A percentile compares a stretch with the other conserved stretches of the same genome.
These are phyloP conservation scores for Boletus rubescentipes DNA, from an alignment of 768 basidiomycete species.

Conservation along the genomic window DNA sequence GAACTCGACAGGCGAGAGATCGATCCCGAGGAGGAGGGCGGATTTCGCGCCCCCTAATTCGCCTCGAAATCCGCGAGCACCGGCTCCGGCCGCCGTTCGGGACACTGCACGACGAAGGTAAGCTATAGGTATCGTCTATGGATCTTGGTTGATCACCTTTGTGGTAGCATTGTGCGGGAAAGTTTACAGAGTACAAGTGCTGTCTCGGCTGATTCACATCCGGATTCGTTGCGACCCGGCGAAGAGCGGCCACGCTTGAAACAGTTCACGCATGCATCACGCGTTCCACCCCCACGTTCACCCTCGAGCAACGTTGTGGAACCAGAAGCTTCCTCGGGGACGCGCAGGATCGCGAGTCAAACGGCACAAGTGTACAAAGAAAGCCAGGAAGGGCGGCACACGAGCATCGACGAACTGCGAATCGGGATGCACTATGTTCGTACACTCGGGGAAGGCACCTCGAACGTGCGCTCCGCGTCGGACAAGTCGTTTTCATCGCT, in stretches of 20 bases:
- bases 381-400: constrained; percentile 32
- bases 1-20: constrained; percentile 60
- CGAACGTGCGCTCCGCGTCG: constrained; percentile 33
- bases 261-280: constrained; percentile 66
- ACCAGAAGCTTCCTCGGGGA: constrained; percentile 25
- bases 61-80: constrained; percentile 37
- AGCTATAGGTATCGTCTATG: neutral
- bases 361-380: constrained; percentile 56
- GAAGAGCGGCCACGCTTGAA: constrained; percentile 58
- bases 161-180: constrained; percentile 47
- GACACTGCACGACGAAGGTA: constrained; percentile 29
- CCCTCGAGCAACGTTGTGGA: constrained; percentile 29
- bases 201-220: constrained; percentile 35
- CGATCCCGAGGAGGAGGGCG: constrained; percentile 63
- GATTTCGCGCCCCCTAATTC: constrained; percentile 66
- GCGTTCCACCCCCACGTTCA: constrained; percentile 60
- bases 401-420: constrained; percentile 61
- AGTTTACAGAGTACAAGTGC: constrained; percentile 48
- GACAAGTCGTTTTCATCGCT: constrained; percentile 58
- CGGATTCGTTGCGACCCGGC: constrained; percentile 31
- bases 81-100: constrained; percentile 17
- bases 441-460: constrained; percentile 57
- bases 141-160: constrained; percentile 5
- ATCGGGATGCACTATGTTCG: constrained; percentile 72
- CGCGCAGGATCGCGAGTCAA: constrained; percentile 58